A percentile compares a stretch with the other conserved stretches of the same genome.
Conservation (phyloP, 768 basidiomycete species). For the Baorangia bicolor region DNA sequence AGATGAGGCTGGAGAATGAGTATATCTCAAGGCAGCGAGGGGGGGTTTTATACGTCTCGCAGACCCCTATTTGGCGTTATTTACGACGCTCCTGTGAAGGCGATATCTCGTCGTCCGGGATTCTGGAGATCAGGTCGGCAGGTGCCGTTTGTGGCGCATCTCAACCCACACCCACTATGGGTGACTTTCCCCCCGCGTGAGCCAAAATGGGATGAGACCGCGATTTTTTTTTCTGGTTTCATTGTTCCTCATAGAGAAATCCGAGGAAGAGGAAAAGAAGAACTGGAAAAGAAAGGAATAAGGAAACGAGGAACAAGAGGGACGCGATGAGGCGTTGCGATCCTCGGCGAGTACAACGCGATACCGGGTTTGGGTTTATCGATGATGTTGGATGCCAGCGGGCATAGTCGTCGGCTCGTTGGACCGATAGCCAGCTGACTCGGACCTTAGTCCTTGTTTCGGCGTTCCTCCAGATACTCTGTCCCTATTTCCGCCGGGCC, state of each 20-base stretch:
- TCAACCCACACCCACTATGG: neutral
- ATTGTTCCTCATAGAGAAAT: neutral
- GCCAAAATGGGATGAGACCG: neutral
- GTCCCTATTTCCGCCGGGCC: neutral
- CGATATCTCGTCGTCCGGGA: neutral
- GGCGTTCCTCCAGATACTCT: neutral
- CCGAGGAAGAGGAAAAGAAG: neutral
- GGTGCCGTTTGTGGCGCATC: neutral
- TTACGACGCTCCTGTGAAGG: neutral
- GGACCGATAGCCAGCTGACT: neutral
- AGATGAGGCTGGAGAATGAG: no score
- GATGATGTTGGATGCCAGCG: neutral
- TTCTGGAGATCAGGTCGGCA: neutral
- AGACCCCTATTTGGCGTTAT: slow-evolving; percentile 3
- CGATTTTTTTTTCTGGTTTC: no score
- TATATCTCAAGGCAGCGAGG: no score
- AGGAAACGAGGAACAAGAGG: neutral
- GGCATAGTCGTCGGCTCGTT: no score
- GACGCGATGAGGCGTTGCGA: neutral
- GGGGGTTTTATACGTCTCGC: no score
- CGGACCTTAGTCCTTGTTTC: neutral
- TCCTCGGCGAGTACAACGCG: neutral
- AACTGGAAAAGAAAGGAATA: neutral
- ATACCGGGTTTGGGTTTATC: neutral
- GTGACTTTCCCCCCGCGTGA: neutral